Evolutionary conservation across 495 filamentous ascomycete species (phyloP), one percentile per base, ranked within the genome.

Genomic region (Platismatia glauca): DNA sequence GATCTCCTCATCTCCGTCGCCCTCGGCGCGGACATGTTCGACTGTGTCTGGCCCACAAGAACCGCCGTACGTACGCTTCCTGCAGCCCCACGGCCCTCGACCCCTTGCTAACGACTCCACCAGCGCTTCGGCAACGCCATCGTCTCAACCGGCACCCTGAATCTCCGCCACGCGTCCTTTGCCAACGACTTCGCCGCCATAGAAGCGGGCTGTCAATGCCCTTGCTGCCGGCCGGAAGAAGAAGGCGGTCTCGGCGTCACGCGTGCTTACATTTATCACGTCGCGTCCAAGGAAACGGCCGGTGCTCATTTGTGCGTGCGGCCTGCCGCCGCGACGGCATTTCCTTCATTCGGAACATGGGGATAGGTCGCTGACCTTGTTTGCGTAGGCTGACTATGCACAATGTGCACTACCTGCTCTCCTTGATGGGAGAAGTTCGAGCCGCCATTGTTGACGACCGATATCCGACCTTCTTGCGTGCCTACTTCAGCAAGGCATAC

Each of bases 11-110:
- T 98, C 18, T 91, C 89, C 58, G 81, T 95, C 16, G 94, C 94
- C 15, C 81, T 98, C 7, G 94, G 94, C 7, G 94, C 95, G 29
- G 94, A 98, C 71, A 97, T 98, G 95, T 98, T 98, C 73, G 94
- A 98, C 76, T 98, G 95, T 70, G 94, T 97, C 8, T 98, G 95
- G 95, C 95, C 93, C 11, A 98, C 94, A 31, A 81, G 94, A 46
- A 97, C 94, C 31, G 94, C 95, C 16, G 84, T 83, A 76, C 68
- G 37, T 43, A 27, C 16, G 29, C 38, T 56, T 20, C 18, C 55
- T 16, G 46, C 29, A 46, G n/a, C 7, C n/a, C 7, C 22, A 18
- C 22, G 9, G 33, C 8, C 20, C 41, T 44, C 41, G 20, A 44
- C 50, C 22, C 27, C 15, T 29, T 44, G 50, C 34, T 50, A 39